phyloP scores from a whole-genome alignment of 441 rosid genomes.

The Pelargonium cotyledonis region DNA sequence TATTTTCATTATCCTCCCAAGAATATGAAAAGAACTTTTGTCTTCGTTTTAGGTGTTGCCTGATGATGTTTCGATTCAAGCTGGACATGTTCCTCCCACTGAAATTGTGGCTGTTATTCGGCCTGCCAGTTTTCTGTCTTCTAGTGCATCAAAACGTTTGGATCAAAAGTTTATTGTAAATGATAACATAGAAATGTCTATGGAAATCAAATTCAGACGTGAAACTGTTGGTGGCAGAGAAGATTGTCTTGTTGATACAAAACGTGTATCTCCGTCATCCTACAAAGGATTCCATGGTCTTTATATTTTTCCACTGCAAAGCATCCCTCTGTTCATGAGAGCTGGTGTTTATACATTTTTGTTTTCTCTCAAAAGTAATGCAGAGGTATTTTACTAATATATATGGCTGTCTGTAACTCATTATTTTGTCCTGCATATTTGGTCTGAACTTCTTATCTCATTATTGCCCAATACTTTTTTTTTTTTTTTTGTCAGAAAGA shows the following conservation, averaged over 20 bases:
- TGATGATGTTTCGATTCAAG: conserved; percentile 25
- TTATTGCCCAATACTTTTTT: conserved; percentile 11
- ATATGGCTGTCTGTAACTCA: neutral
- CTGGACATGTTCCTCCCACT: conserved; percentile 42
- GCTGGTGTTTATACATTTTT: conserved; percentile 48
- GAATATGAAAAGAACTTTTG: neutral
- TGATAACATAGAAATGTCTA: conserved; percentile 35
- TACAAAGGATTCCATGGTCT: conserved; percentile 43
- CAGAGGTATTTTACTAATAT: neutral
- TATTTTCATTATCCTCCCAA: neutral
- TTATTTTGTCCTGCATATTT: conserved; percentile 2
- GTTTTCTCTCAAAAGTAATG: conserved; percentile 45
- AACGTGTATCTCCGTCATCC: conserved; percentile 29
- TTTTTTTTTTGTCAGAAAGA: conserved; percentile 27
- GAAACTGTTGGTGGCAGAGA: conserved; percentile 19
- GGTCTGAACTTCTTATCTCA: conserved; percentile 10
- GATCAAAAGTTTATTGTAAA: conserved; percentile 52
- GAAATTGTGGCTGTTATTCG: conserved; percentile 72
- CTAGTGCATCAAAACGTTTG: conserved; percentile 33
- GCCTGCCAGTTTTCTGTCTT: conserved; percentile 39
- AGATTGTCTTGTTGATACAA: conserved; percentile 21
- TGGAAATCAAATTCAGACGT: conserved; percentile 34
- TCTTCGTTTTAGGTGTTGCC: conserved; percentile 45
- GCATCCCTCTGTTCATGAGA: conserved; percentile 32
- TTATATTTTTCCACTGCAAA: conserved; percentile 43